These are phyloP conservation scores for Xanthoconium stramineum DNA, from an alignment of 768 basidiomycete species.

Conservation along the genomic window DNA sequence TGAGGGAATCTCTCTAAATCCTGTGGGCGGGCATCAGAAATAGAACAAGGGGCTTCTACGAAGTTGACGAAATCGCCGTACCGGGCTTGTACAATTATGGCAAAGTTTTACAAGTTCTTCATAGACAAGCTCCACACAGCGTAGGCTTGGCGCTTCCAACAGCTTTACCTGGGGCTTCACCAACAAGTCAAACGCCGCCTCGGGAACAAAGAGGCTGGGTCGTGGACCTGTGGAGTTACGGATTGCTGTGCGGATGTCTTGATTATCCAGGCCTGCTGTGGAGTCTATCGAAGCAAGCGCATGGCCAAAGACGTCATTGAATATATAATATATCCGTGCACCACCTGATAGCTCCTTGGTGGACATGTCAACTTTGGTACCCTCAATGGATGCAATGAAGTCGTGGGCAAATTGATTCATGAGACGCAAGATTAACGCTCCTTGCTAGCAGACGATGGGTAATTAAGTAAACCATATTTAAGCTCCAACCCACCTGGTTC, in stretches of 20 bases:
- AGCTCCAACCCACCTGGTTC: slow-evolving; percentile 55
- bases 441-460: slow-evolving; percentile 51
- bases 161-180: slow-evolving; percentile 99
- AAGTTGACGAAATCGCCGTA: slow-evolving; percentile 37
- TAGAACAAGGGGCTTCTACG: background rate
- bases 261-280: slow-evolving; percentile 84
- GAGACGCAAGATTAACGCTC: slow-evolving; percentile 83
- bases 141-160: slow-evolving; percentile 87
- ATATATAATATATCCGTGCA: slow-evolving; percentile 98
- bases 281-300: slow-evolving; percentile 90
- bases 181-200: slow-evolving; percentile 92
- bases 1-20: slow-evolving; percentile 95
- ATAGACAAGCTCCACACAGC: slow-evolving; percentile 97
- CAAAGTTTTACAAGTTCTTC: slow-evolving; percentile 99
- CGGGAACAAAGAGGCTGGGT: slow-evolving; percentile 95
- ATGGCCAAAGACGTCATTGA: slow-evolving; percentile 95
- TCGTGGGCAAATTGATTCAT: slow-evolving; percentile 99
- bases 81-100: slow-evolving; percentile 92
- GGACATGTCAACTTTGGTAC: slow-evolving; percentile 92
- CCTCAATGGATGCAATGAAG: slow-evolving; percentile 96
- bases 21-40: slow-evolving; percentile 39
- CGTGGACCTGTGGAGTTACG: slow-evolving; percentile 97
- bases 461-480: slow-evolving; percentile 2
- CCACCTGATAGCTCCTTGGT: slow-evolving; percentile 99
- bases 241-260: slow-evolving; percentile 97